Base-by-base conservation (phyloP, 345 rosid genomes). In the Brassica nigra region DNA sequence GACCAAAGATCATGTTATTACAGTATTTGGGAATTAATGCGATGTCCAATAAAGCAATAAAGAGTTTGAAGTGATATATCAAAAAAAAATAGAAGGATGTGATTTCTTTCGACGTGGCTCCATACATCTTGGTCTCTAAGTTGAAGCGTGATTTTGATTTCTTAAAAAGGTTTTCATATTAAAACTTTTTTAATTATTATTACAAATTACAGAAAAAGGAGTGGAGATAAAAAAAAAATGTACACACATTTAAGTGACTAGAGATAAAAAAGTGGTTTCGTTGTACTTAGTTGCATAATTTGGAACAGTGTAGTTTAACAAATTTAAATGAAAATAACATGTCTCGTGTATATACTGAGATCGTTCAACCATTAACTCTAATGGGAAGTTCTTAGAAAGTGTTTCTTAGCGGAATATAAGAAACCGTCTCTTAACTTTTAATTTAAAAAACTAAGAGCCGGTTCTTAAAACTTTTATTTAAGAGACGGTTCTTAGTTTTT, bases 21-120 rank as follows among this genome's bases (percentile, higher is more conserved):
- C 55, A 16, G 55, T 14, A 49, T 44, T 76, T 44, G 76, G 54
- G 49, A 64, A 29, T 65, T 11, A 54, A 57, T 65, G 65, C 23
- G 34, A 61, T 44, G 55, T 20, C 31, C 55, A 62, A 61, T 30
- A 76, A 70, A 70, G 20, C 70, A 77, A 62, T 44, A 7, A 31
- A 14, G 77, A 61, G 30, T 10, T 10, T 39, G 37, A 77, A 62
- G 9, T 4, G 55, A 63, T 63, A 34, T 54, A 70, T 14, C 31
- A 27, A 49, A 28, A 2, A 66, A 2, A 64, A 72, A 78, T 71
- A 66, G 0, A 29, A n/a, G 57, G 70, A 47, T 11, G 57, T 33
- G 70, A 74, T 74, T 62, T 74, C 14, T 68, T 62, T 67, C 66
- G 18, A 80, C 78, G 83, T 80, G 82, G 47, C 34, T 61, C 78